phyloP scores from a whole-genome alignment of 2,329 filamentous ascomycete species.

The Mycosphaerella sp. region DNA sequence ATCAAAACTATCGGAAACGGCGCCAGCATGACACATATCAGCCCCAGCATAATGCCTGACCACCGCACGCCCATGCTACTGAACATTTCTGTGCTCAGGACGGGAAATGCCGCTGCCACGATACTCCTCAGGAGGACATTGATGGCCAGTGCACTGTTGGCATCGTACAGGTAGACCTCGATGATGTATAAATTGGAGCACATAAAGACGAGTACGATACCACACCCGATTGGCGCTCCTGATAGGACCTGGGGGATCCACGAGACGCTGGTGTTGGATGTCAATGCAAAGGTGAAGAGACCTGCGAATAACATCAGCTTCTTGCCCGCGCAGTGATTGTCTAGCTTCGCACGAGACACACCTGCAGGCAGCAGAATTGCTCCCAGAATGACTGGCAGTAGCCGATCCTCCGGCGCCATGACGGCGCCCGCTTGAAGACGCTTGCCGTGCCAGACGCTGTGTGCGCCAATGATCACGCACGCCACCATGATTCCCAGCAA shows the following conservation, averaged over 20 bases:
- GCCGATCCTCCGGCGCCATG: conserved; percentile 52
- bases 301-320: conserved; percentile 32
- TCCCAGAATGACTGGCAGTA: conserved; percentile 61
- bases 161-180: conserved; percentile 14
- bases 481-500: conserved; percentile 56
- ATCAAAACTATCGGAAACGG: conserved; percentile 21
- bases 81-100: conserved; percentile 35
- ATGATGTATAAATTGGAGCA: conserved; percentile 45
- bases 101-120: conserved; percentile 45
- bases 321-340: not conserved
- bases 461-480: conserved; percentile 52
- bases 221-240: conserved; percentile 58
- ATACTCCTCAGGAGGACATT: conserved; percentile 42
- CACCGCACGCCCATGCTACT: conserved; percentile 26
- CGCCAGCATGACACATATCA: conserved; percentile 22
- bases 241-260: conserved; percentile 53
- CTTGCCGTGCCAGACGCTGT: conserved; percentile 57
- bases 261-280: conserved; percentile 41
- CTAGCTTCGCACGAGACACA: not conserved
- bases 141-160: conserved; percentile 16
- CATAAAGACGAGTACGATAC: conserved; percentile 75
- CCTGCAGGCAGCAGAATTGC: conserved; percentile 48
- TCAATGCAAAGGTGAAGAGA: conserved; percentile 58
- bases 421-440: conserved; percentile 46
- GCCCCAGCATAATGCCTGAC: conserved; percentile 27